These are phyloP conservation scores for Hypholoma sublateritium DNA, from an alignment of 768 basidiomycete species.

Conservation along the genomic window DNA sequence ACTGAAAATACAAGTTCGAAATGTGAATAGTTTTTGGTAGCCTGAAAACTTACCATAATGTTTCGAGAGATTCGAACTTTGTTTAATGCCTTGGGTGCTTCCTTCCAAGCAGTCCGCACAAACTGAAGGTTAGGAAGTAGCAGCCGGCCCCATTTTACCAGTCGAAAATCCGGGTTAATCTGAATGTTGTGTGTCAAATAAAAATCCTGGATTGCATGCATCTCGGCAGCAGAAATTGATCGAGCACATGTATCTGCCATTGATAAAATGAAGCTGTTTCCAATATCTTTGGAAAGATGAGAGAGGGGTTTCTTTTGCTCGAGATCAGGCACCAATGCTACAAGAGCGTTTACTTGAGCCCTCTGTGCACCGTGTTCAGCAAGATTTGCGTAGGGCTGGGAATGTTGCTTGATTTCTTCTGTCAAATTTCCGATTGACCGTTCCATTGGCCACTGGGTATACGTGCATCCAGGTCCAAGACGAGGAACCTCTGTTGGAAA, in stretches of 20 bases:
- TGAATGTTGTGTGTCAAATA: not conserved
- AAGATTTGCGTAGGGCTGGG: no score
- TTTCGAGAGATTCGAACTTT: constrained; percentile 11
- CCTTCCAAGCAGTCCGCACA: constrained; percentile 9
- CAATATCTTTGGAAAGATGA: no score
- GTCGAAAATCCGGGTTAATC: not conserved
- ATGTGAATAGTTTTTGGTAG: not conserved
- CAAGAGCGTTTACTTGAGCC: no score
- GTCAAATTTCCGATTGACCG: no score
- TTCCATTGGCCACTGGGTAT: no score
- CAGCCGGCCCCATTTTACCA: constrained; percentile 4
- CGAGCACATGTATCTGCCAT: not conserved
- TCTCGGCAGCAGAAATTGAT: not conserved
- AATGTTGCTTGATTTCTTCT: no score
- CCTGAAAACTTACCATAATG: constrained; percentile 8
- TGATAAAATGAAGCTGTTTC: no score
- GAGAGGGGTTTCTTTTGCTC: no score
- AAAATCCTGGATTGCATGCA: not conserved
- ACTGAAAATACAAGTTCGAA: not conserved
- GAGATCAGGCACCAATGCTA: no score
- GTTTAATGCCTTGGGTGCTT: not conserved
- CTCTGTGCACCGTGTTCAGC: no score
- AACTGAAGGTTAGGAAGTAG: constrained; percentile 10
- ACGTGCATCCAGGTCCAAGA: no score
- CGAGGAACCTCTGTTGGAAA: no score